phyloP scores from a whole-genome alignment of 371 early-diverging fungal species.

The Rhizopus microsporus region DNA sequence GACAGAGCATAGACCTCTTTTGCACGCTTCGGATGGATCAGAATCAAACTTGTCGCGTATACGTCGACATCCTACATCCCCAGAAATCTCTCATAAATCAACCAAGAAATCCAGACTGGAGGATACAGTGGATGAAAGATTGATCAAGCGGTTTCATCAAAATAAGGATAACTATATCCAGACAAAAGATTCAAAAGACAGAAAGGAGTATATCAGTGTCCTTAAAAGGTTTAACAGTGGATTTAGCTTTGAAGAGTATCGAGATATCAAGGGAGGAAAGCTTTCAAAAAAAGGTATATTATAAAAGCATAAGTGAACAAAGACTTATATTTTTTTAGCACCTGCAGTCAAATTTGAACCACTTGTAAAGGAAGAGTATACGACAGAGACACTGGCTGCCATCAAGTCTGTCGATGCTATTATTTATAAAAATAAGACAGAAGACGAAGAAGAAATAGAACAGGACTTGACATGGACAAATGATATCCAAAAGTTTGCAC shows the following conservation, averaged over 20 bases:
- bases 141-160: not conserved
- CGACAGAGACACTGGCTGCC: slow-evolving; percentile 25
- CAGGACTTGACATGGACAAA: slow-evolving; percentile 19
- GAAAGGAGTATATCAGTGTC: slow-evolving; percentile 8
- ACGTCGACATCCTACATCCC: not conserved
- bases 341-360: not conserved
- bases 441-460: slow-evolving; percentile 10
- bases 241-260: slow-evolving; percentile 23
- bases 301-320: not conserved
- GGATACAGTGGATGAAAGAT: not conserved
- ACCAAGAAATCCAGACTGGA: not conserved
- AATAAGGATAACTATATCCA: not conserved
- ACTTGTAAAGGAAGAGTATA: not conserved
- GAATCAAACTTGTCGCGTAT: not conserved
- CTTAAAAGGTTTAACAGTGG: not conserved
- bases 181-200: slow-evolving; percentile 7
- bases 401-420: slow-evolving; percentile 15
- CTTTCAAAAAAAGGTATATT: too few relatives aligned
- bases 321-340: not conserved
- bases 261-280: not conserved
- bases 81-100: not conserved
- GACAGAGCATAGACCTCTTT: not conserved
- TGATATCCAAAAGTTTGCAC: slow-evolving; percentile 3
- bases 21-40: not conserved
- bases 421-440: slow-evolving; percentile 4